These are phyloP conservation scores for Diutina scorzettiae DNA, from an alignment of 1,139 yeast species.

Conservation along the genomic window DNA sequence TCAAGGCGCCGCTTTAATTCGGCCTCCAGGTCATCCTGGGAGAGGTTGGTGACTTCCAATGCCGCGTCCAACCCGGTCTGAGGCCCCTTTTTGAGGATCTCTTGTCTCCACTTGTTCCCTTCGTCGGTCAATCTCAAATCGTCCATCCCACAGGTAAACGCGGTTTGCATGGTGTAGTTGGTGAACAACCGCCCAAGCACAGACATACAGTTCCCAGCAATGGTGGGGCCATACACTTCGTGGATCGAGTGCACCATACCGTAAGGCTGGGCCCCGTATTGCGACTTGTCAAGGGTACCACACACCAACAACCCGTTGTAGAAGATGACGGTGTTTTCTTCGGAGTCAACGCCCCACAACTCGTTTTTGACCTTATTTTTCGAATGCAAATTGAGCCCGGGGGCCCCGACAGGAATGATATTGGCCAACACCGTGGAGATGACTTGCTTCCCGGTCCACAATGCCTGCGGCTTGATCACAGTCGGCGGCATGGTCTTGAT, in stretches of 20 bases:
- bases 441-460: constrained; percentile 99
- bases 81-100: constrained; percentile 62
- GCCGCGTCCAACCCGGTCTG: constrained; percentile 90
- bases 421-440: constrained; percentile 82
- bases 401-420: constrained; percentile 75
- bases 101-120: constrained; percentile 84
- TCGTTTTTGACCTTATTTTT: constrained; percentile 87
- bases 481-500: constrained; percentile 86
- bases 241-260: constrained; percentile 96
- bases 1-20: constrained; percentile 82
- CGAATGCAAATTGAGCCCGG: constrained; percentile 78
- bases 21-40: constrained; percentile 36
- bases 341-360: constrained; percentile 82
- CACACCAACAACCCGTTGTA: constrained; percentile 75
- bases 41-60: constrained; percentile 83
- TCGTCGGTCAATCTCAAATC: constrained; percentile 85
- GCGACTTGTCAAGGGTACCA: constrained; percentile 95
- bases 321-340: constrained; percentile 80
- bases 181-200: constrained; percentile 92
- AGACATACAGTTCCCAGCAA: constrained; percentile 83
- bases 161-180: constrained; percentile 82
- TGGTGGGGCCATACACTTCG: constrained; percentile 85
- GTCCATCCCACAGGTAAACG: constrained; percentile 99
- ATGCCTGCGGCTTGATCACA: constrained; percentile 67
- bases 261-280: constrained; percentile 95